A percentile compares a stretch with the other conserved stretches of the same genome.
phyloP scores from a whole-genome alignment of 768 basidiomycete genomes.

The Collybia sp. region DNA sequence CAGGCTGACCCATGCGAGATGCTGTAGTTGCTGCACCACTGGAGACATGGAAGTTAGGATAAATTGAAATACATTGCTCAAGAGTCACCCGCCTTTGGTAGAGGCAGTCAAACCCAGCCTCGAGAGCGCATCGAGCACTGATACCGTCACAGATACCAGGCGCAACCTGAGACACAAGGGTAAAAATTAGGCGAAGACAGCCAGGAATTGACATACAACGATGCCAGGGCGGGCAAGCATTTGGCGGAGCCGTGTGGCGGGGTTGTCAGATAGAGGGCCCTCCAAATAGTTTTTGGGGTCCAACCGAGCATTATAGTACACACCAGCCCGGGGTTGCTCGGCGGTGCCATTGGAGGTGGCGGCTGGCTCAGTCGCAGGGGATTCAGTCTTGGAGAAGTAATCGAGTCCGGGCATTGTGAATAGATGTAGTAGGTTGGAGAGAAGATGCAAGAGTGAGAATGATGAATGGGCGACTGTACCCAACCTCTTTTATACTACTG shows the following conservation, averaged over 20 bases:
- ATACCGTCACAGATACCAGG: conserved; percentile 82
- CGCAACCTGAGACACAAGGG: conserved; percentile 41
- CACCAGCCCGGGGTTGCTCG: conserved; percentile 3
- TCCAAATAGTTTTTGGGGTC: conserved; percentile 66
- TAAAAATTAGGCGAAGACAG: background rate
- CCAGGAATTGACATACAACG: conserved; percentile 45
- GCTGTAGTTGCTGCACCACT: conserved; percentile 80
- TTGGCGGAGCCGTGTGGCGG: conserved; percentile 69
- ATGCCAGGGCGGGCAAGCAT: conserved; percentile 71
- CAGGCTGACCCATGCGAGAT: conserved; percentile 73
- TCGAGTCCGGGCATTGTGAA: conserved; percentile 19
- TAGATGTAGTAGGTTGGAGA: background rate
- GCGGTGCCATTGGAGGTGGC: conserved; percentile 1
- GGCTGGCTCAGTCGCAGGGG: background rate
- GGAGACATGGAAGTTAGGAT: conserved; percentile 1
- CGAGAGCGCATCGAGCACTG: conserved; percentile 73
- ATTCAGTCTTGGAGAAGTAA: conserved; percentile 11
- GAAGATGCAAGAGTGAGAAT: too few relatives aligned
- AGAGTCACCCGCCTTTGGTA: conserved; percentile 57
- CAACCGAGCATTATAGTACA: conserved; percentile 65
- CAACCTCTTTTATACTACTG: too few relatives aligned
- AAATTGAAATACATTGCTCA: background rate
- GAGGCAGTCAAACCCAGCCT: conserved; percentile 73
- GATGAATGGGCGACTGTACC: too few relatives aligned
- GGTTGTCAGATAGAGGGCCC: conserved; percentile 63